These are phyloP conservation scores for Venturia asperata DNA, from an alignment of 2,329 filamentous ascomycete genomes.

Conservation along the genomic window DNA sequence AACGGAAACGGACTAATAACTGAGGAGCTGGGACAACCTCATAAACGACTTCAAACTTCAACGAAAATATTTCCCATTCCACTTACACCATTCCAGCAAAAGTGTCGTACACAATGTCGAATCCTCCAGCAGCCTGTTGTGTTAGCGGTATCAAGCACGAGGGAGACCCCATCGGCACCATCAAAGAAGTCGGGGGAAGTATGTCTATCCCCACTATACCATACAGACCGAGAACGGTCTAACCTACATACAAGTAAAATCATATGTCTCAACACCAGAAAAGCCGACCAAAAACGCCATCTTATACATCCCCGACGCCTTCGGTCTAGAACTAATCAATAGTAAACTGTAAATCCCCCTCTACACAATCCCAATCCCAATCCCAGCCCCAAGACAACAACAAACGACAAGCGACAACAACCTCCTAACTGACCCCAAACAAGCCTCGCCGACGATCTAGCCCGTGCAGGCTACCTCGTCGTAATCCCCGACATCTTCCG, in stretches of 20 bases:
- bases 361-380: background rate
- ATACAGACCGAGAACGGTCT: background rate
- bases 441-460: slow-evolving; percentile 31
- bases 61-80: background rate
- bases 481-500: slow-evolving; percentile 32
- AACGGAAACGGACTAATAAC: background rate
- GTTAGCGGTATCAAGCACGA: slow-evolving; percentile 45
- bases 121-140: slow-evolving; percentile 33
- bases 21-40: too few species aligned
- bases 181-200: slow-evolving; percentile 43
- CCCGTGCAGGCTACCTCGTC: slow-evolving; percentile 28
- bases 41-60: background rate
- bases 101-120: background rate
- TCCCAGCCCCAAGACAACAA: too few species aligned
- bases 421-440: background rate
- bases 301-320: slow-evolving; percentile 31
- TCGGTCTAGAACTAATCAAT: slow-evolving; percentile 28
- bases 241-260: background rate
- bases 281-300: slow-evolving; percentile 24
- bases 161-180: slow-evolving; percentile 42
- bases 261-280: slow-evolving; percentile 8
- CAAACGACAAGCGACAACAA: background rate
- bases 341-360: slow-evolving; percentile 27
- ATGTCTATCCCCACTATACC: slow-evolving; percentile 21
- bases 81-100: background rate